Evolutionary conservation across 2,329 filamentous ascomycete species (phyloP).

Genomic region (Pyricularia sp.): DNA sequence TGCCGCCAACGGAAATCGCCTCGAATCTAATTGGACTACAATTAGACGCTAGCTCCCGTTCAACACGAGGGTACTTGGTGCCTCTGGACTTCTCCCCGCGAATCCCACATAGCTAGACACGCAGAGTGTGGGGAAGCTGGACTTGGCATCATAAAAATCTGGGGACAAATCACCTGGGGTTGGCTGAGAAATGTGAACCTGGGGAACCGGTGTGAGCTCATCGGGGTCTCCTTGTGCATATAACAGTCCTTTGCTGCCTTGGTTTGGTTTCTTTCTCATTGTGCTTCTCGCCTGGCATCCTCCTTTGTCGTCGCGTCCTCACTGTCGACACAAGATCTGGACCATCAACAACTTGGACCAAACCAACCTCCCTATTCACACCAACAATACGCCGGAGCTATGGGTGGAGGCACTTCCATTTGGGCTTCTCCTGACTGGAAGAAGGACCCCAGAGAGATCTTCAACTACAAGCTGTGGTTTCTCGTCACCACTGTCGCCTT

Average conservation of each 20-base stretch:
- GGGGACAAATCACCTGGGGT: background rate
- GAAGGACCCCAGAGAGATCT: constrained; percentile 1
- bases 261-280: background rate
- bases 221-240: background rate
- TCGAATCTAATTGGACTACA: background rate
- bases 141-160: background rate
- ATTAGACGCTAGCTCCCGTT: background rate
- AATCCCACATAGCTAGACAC: background rate
- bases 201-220: background rate
- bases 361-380: background rate
- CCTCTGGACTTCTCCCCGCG: background rate
- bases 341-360: background rate
- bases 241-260: background rate
- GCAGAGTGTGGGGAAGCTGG: background rate
- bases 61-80: background rate
- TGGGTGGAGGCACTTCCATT: background rate
- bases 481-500: constrained; percentile 2
- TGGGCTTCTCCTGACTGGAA: constrained; percentile 3
- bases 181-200: background rate
- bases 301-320: background rate
- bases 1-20: background rate
- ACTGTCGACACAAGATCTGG: background rate
- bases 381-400: background rate
- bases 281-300: background rate
- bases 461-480: constrained; percentile 3